Percentiles rank a stretch among this genome's conserved stretches.
Evolutionary conservation across 495 filamentous ascomycete species (phyloP).

Genomic region (Glonium stellatum): DNA sequence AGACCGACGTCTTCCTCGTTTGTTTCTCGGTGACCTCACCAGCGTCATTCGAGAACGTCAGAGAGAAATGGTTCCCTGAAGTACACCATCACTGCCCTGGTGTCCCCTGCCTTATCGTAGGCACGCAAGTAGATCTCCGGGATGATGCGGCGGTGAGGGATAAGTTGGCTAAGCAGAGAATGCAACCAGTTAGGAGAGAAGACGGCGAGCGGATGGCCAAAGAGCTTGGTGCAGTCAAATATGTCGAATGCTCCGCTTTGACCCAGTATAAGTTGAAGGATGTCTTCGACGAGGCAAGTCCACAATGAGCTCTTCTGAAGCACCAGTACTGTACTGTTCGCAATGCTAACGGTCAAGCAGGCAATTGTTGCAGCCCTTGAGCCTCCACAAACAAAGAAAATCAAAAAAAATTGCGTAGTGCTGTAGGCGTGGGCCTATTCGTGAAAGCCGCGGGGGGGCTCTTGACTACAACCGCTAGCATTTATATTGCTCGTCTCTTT

Average conservation of each 20-base stretch:
- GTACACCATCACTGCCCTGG: conserved; percentile 98
- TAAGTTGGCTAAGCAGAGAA: conserved; percentile 91
- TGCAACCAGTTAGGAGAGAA: conserved; percentile 82
- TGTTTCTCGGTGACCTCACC: conserved; percentile 98
- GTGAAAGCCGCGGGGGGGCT: background rate
- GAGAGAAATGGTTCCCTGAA: conserved; percentile 98
- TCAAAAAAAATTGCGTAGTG: conserved; percentile 20
- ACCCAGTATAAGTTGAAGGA: conserved; percentile 99
- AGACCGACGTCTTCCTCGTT: conserved; percentile 97
- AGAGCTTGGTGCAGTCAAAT: conserved; percentile 93
- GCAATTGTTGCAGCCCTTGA: conserved; percentile 41
- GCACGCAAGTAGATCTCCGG: conserved; percentile 92
- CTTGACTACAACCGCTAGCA: background rate
- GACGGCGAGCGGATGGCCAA: conserved; percentile 95
- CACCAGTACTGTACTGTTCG: background rate
- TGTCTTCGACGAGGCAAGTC: conserved; percentile 92
- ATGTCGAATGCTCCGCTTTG: conserved; percentile 95
- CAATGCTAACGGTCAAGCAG: conserved; percentile 21
- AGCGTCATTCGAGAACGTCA: conserved; percentile 98
- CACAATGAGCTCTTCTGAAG: background rate
- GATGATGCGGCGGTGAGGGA: conserved; percentile 83
- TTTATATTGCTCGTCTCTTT: background rate
- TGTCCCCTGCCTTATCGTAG: conserved; percentile 95
- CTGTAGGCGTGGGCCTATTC: conserved; percentile 8
- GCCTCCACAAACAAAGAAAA: conserved; percentile 30